These are phyloP conservation scores for Didymella exigua DNA, from an alignment of 2,329 filamentous ascomycete species.

Conservation along the genomic window DNA sequence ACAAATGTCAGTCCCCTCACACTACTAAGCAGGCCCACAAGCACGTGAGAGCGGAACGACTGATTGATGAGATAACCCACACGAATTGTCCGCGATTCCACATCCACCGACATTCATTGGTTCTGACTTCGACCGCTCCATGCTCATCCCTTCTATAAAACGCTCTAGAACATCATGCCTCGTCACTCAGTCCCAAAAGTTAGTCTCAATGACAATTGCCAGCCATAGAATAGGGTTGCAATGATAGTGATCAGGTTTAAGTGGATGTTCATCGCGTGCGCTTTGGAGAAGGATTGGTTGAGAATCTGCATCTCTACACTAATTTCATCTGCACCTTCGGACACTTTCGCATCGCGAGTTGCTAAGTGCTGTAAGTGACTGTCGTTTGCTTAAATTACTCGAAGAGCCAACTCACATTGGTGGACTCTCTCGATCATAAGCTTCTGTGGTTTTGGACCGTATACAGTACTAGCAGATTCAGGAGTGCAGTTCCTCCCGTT, in stretches of 20 bases:
- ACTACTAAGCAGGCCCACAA: too few relatives aligned
- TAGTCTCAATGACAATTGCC: constrained; percentile 26
- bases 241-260: constrained; percentile 49
- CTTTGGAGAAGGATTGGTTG: constrained; percentile 44
- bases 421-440: constrained; percentile 46
- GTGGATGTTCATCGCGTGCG: constrained; percentile 53
- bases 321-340: neutral
- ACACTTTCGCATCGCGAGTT: constrained; percentile 22
- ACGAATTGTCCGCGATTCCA: too few relatives aligned
- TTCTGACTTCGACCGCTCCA: too few relatives aligned
- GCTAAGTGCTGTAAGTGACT: constrained; percentile 16
- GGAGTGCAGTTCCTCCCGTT: constrained; percentile 35
- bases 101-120: too few relatives aligned
- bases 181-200: constrained; percentile 1
- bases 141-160: too few relatives aligned
- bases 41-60: too few relatives aligned
- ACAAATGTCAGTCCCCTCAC: too few relatives aligned
- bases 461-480: constrained; percentile 49
- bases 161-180: neutral
- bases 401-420: constrained; percentile 26
- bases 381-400: too few relatives aligned
- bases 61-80: too few relatives aligned
- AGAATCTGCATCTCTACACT: constrained; percentile 30
- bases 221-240: constrained; percentile 39
- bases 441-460: constrained; percentile 43